Percentiles rank a stretch among this genome's conserved stretches.
phyloP scores from a whole-genome alignment of 257 asterid species.

The Craterostigma plantagineum region DNA sequence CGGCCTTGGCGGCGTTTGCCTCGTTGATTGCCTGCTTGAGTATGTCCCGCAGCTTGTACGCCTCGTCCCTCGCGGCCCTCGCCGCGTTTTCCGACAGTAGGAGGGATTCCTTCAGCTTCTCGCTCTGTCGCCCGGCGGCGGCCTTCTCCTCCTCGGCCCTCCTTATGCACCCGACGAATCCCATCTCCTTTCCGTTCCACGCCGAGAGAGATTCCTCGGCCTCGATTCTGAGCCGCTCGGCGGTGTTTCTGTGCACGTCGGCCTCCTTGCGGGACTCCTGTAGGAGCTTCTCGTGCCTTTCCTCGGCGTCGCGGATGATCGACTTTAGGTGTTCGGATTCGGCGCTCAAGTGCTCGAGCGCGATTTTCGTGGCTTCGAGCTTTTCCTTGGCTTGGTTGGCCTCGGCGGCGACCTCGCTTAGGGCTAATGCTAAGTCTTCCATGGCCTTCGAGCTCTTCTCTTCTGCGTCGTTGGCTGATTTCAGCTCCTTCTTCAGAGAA shows the following conservation, averaged over 20 bases:
- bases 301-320: slow-evolving; percentile 20
- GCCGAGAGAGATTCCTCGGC: slow-evolving; percentile 73
- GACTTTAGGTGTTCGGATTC: slow-evolving; percentile 30
- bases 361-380: slow-evolving; percentile 14
- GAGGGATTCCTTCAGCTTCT: slow-evolving; percentile 23
- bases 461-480: slow-evolving; percentile 43
- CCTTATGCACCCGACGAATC: slow-evolving; percentile 56
- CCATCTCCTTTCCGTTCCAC: slow-evolving; percentile 84
- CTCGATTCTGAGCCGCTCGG: slow-evolving; percentile 52
- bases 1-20: slow-evolving; percentile 66
- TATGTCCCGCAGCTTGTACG: slow-evolving; percentile 42
- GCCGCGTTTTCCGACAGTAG: too few species aligned
- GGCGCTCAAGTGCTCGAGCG: slow-evolving; percentile 17
- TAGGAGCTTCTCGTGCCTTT: slow-evolving; percentile 23
- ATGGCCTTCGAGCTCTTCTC: slow-evolving; percentile 58
- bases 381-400: slow-evolving; percentile 38
- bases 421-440: slow-evolving; percentile 72
- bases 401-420: slow-evolving; percentile 57
- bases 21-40: slow-evolving; percentile 66
- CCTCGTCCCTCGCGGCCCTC: slow-evolving; percentile 38
- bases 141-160: slow-evolving; percentile 57
- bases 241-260: slow-evolving; percentile 30
- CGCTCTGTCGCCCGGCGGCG: slow-evolving; percentile 24
- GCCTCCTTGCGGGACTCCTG: slow-evolving; percentile 33
- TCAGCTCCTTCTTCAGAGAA: slow-evolving; percentile 26